phyloP scores from a whole-genome alignment of 352 stramenopile genomes.

The Peronospora destructor region DNA sequence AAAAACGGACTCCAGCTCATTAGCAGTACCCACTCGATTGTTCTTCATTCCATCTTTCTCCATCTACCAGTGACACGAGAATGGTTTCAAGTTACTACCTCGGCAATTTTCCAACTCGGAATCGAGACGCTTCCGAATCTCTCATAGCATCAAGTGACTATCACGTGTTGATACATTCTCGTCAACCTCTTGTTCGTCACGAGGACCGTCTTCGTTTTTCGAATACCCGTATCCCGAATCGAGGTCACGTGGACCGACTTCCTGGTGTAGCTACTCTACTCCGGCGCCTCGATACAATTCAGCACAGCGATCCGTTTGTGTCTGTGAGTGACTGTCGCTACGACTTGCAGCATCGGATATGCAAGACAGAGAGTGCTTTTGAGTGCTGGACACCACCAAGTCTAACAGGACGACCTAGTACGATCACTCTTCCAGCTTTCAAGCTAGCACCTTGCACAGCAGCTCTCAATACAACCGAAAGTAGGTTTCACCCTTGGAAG shows the following conservation, averaged over 20 bases:
- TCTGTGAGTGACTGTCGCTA: background rate
- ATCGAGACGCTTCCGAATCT: slow-evolving; percentile 1
- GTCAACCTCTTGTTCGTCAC: slow-evolving; percentile 14
- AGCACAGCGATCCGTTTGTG: slow-evolving; percentile 3
- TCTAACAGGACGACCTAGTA: background rate
- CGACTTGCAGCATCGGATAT: background rate
- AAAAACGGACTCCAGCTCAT: slow-evolving; percentile 16
- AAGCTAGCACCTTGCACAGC: slow-evolving; percentile 9
- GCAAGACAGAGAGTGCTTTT: slow-evolving; percentile 4
- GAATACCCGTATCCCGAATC: slow-evolving; percentile 8
- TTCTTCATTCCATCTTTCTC: slow-evolving; percentile 25
- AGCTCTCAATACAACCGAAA: background rate
- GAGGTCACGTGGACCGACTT: slow-evolving; percentile 15
- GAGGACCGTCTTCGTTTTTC: slow-evolving; percentile 5
- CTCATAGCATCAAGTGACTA: slow-evolving; percentile 5
- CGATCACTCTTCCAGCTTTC: slow-evolving; percentile 1
- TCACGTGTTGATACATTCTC: slow-evolving; percentile 13
- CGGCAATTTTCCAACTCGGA: background rate
- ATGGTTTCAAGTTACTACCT: slow-evolving; percentile 18
- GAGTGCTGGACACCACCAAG: slow-evolving; percentile 20
- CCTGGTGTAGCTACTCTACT: slow-evolving; percentile 24
- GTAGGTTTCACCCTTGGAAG: slow-evolving; percentile 2
- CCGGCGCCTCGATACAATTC: slow-evolving; percentile 12
- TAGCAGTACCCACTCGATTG: background rate
- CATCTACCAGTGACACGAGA: slow-evolving; percentile 7